Evolutionary conservation across 371 early-diverging fungal species (phyloP), one percentile per base, ranked within the genome.

Genomic region (Syncephalastrum contaminatum): DNA sequence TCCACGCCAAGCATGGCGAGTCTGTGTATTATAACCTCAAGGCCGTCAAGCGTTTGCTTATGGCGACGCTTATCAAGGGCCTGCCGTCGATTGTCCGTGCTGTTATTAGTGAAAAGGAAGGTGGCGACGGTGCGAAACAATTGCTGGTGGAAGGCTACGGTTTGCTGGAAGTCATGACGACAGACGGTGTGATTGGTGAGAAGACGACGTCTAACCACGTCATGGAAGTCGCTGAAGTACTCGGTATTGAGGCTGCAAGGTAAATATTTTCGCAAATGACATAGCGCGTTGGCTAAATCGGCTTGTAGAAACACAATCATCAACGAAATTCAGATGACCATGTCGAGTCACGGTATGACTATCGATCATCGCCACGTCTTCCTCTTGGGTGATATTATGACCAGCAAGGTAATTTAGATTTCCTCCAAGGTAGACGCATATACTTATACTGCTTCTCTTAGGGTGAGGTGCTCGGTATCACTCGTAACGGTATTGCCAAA

Each of bases 371-470:
- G 99, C 20, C 99, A 99, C 74, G 88, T 99, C 47, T 95, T 95
- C 91, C 81, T 99, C 58, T 75, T 99, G 40, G 98, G 95, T 53
- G 99, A 99, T 76, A 88, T 99, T 51, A 99, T 99, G 99, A 92
- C 96, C 2, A 95, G 86, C 80, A 96, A 94, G 66, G 75, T 63
- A 60, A 47, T 44, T 13, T 57, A 19, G 44, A 10, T 4, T 44
- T 4, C 15, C 43, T 25, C 1, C 20, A 43, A 56, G 5, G 51
- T 18, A 15, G 36, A 30, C 2, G 10, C 12, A 30, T 30, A 12
- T 27, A 8, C 19, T 41, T 19, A 43, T 57, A 15, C 61, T 0
- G 10, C 36, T 12, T 30, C 10, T 30, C 36, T 30, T 30, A 84
- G 88, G 99, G 99, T 43, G 98, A 99, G 75, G 90, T 99, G 4